These are phyloP conservation scores for Debaryomyces coudertii DNA, from an alignment of 1,139 yeast genomes.

Conservation along the genomic window DNA sequence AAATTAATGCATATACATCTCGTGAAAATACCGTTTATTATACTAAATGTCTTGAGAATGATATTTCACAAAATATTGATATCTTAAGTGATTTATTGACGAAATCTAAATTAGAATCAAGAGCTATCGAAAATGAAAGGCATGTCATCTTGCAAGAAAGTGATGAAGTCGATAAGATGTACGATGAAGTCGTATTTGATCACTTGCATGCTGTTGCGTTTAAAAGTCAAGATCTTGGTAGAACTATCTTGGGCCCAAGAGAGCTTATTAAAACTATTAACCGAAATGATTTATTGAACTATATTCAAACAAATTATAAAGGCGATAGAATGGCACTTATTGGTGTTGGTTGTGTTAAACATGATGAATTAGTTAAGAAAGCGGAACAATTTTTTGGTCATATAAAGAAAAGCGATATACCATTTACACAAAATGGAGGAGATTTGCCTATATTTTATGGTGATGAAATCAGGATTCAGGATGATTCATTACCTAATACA, in stretches of 20 bases:
- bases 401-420: conserved; percentile 64
- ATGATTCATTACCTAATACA: conserved; percentile 81
- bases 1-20: conserved; percentile 94
- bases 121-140: conserved; percentile 92
- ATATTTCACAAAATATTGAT: conserved; percentile 84
- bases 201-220: conserved; percentile 92
- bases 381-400: conserved; percentile 81
- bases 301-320: conserved; percentile 83
- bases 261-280: conserved; percentile 82
- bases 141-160: conserved; percentile 95
- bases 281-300: conserved; percentile 72
- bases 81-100: conserved; percentile 89
- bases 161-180: conserved; percentile 97
- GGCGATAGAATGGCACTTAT: conserved; percentile 98
- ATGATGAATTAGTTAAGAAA: conserved; percentile 73
- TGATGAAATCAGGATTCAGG: conserved; percentile 84
- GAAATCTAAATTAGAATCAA: conserved; percentile 75
- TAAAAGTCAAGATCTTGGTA: conserved; percentile 89
- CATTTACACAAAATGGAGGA: conserved; percentile 75
- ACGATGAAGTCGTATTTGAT: conserved; percentile 97
- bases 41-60: conserved; percentile 81
- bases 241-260: conserved; percentile 96
- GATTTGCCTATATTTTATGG: conserved; percentile 82
- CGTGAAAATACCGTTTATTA: conserved; percentile 97
- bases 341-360: conserved; percentile 94